Evolutionary conservation across 2,329 filamentous ascomycete species (phyloP).

Genomic region (Pestalotiopsis sp.): DNA sequence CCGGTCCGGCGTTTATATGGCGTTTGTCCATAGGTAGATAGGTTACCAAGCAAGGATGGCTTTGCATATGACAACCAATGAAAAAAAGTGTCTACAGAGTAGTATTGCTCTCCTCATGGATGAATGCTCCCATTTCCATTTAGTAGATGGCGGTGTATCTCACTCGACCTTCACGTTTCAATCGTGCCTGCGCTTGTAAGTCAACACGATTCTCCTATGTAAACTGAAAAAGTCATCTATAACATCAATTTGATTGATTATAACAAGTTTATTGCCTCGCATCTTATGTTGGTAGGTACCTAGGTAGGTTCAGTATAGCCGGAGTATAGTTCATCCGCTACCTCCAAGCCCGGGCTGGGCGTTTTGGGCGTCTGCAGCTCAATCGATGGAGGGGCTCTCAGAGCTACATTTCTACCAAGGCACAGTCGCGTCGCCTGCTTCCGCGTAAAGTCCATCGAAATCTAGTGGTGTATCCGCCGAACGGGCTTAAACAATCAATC

Average conservation of each 20-base stretch:
- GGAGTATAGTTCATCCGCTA: conserved; percentile 4
- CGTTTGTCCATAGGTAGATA: conserved; percentile 7
- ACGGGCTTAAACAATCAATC: background rate
- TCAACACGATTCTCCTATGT: no score
- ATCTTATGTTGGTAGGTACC: background rate
- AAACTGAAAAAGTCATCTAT: no score
- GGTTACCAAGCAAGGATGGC: background rate
- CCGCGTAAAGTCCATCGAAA: background rate
- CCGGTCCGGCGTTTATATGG: background rate
- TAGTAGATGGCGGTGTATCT: background rate
- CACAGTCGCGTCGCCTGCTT: background rate
- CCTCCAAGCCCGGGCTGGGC: background rate
- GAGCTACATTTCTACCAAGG: background rate
- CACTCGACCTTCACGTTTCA: background rate
- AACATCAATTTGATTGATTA: background rate
- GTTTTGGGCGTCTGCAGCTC: background rate
- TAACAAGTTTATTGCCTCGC: no score
- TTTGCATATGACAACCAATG: background rate
- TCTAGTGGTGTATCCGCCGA: background rate
- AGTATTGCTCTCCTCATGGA: background rate
- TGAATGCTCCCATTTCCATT: background rate
- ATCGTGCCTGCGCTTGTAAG: no score
- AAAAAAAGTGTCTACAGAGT: background rate
- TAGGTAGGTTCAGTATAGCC: background rate
- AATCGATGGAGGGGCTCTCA: background rate